phyloP scores from a whole-genome alignment of 352 stramenopile genomes.

The Globisporangium mamillatum region DNA sequence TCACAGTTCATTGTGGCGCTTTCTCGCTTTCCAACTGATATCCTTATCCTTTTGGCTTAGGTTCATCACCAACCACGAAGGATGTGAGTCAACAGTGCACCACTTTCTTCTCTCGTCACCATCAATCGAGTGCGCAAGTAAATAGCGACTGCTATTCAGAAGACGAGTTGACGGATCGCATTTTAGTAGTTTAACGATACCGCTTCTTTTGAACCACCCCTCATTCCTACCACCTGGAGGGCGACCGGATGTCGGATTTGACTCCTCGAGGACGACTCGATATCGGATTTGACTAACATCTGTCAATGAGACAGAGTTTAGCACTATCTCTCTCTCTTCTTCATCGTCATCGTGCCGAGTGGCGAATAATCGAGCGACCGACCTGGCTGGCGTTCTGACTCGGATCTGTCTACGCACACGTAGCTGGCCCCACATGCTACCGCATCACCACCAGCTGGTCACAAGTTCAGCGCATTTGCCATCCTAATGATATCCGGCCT shows the following conservation, averaged over 20 bases:
- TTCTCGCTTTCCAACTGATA: neutral
- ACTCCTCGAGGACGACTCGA: no score
- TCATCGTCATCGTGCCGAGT: neutral
- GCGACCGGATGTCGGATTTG: neutral
- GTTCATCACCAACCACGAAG: neutral
- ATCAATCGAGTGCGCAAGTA: neutral
- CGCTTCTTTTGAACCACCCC: neutral
- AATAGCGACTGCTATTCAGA: neutral
- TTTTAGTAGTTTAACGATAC: neutral
- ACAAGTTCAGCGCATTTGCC: neutral
- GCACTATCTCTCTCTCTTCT: neutral
- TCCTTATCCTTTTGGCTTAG: neutral
- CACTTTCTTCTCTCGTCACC: neutral
- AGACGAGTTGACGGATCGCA: neutral
- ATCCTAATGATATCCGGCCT: neutral
- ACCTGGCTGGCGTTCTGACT: neutral
- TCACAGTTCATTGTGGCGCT: neutral
- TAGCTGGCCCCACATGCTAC: slow-evolving; percentile 2
- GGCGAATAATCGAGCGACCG: neutral
- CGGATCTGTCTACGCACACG: neutral
- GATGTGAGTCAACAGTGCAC: no score
- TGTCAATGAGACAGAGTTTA: neutral
- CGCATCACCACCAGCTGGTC: neutral
- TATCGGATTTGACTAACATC: neutral
- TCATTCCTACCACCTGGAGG: neutral